These are phyloP conservation scores for Phialocephala subalpina DNA, from an alignment of 2,329 filamentous ascomycete species.

Conservation along the genomic window DNA sequence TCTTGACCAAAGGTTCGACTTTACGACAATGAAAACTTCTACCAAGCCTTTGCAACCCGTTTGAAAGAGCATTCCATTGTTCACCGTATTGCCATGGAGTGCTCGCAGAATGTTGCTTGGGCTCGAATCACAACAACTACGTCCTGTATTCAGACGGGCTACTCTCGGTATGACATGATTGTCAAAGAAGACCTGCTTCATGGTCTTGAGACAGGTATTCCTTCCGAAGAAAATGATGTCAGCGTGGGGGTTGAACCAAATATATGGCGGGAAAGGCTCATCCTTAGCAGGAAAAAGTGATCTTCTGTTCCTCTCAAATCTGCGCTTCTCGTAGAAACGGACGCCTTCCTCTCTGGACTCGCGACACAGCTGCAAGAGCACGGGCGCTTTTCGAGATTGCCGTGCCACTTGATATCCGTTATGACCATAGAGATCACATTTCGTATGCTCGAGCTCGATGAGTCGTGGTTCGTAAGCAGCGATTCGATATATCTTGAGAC, in stretches of 20 bases:
- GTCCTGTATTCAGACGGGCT: not conserved
- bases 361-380: not conserved
- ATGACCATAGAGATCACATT: not conserved
- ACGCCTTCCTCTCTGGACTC: not conserved
- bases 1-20: not conserved
- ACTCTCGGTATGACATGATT: not conserved
- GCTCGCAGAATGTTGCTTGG: not conserved
- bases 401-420: not conserved
- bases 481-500: not conserved
- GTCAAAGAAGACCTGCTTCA: not conserved
- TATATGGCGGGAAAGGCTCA: not conserved
- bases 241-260: not conserved
- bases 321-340: not conserved
- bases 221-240: not conserved
- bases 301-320: not conserved
- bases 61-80: not conserved
- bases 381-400: not conserved
- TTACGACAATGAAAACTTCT: not conserved
- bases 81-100: not conserved
- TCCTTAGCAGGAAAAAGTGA: not conserved
- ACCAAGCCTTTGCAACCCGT: not conserved
- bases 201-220: not conserved
- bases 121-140: not conserved
- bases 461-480: not conserved
- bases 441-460: not conserved